phyloP scores from a whole-genome alignment of 306 rosid genomes.

The Quillaja saponaria region DNA sequence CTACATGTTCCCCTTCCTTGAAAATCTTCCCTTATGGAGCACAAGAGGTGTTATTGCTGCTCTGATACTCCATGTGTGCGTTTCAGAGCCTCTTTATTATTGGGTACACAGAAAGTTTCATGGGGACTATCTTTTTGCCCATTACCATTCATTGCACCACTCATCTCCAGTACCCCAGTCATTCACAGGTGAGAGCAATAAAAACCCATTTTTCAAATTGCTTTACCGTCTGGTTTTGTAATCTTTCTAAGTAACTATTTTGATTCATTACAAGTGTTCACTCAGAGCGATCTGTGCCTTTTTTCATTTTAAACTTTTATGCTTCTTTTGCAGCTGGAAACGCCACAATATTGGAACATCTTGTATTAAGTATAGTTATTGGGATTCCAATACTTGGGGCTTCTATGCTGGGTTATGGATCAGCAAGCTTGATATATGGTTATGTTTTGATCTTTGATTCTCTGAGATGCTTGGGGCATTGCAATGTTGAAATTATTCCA shows the following conservation, averaged over 20 bases:
- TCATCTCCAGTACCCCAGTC: slow-evolving; percentile 68
- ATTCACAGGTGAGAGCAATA: slow-evolving; percentile 52
- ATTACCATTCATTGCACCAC: slow-evolving; percentile 84
- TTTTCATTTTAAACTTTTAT: slow-evolving; percentile 2
- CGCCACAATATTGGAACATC: slow-evolving; percentile 72
- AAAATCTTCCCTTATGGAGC: slow-evolving; percentile 68
- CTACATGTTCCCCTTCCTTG: slow-evolving; percentile 53
- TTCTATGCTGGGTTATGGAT: slow-evolving; percentile 67
- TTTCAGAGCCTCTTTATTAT: slow-evolving; percentile 88
- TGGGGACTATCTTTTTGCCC: slow-evolving; percentile 44
- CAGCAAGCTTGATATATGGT: slow-evolving; percentile 47
- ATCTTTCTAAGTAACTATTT: background rate
- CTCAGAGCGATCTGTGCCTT: background rate
- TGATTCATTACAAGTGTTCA: background rate
- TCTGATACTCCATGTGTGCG: slow-evolving; percentile 62
- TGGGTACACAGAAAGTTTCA: slow-evolving; percentile 69
- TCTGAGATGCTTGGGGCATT: slow-evolving; percentile 76
- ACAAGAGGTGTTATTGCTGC: slow-evolving; percentile 54
- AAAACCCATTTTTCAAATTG: background rate
- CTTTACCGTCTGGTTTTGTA: too few species aligned
- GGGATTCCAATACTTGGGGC: slow-evolving; percentile 75
- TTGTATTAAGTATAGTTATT: slow-evolving; percentile 46
- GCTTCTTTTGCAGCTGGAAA: slow-evolving; percentile 61
- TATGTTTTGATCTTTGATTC: slow-evolving; percentile 69
- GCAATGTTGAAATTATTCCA: slow-evolving; percentile 74